Conservation (phyloP, 2,329 filamentous ascomycete species). For the Ophiocordyceps sinensis region DNA sequence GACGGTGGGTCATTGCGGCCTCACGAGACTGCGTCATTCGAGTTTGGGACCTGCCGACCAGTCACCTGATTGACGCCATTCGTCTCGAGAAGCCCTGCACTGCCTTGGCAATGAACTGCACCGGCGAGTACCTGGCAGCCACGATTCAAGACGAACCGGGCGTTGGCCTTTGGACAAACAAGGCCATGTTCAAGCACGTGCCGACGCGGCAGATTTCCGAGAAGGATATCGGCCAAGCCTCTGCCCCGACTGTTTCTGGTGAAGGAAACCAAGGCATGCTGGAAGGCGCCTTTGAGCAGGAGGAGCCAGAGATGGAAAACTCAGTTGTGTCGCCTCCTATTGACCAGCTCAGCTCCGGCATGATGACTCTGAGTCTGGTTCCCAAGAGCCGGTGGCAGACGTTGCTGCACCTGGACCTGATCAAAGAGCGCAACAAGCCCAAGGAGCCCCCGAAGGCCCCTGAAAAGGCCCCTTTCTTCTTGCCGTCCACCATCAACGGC, state of each 20-base stretch:
- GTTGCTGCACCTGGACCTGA: slow-evolving; percentile 77
- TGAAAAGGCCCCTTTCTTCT: slow-evolving; percentile 91
- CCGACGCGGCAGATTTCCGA: slow-evolving; percentile 76
- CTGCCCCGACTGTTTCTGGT: slow-evolving; percentile 62
- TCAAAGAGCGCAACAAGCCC: slow-evolving; percentile 88
- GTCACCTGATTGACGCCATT: slow-evolving; percentile 88
- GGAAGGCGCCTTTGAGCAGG: slow-evolving; percentile 57
- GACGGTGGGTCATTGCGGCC: slow-evolving; percentile 82
- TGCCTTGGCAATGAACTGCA: slow-evolving; percentile 73
- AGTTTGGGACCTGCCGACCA: slow-evolving; percentile 91
- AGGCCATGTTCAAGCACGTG: slow-evolving; percentile 76
- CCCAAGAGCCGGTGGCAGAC: slow-evolving; percentile 92
- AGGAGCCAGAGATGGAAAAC: slow-evolving; percentile 36
- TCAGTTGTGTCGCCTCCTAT: slow-evolving; percentile 39
- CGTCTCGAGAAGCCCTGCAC: slow-evolving; percentile 65
- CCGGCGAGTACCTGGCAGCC: slow-evolving; percentile 89
- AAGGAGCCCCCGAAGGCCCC: slow-evolving; percentile 82
- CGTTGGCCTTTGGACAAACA: slow-evolving; percentile 94
- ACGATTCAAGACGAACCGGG: slow-evolving; percentile 70
- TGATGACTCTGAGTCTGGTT: slow-evolving; percentile 80
- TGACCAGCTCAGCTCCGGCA: slow-evolving; percentile 67
- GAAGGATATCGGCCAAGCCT: slow-evolving; percentile 50
- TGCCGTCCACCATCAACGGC: slow-evolving; percentile 48
- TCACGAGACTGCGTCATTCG: slow-evolving; percentile 68
- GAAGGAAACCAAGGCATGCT: slow-evolving; percentile 66